phyloP scores from a whole-genome alignment of 1,284 basidiomycete species.

The Cutaneotrichosporon curvatum region DNA sequence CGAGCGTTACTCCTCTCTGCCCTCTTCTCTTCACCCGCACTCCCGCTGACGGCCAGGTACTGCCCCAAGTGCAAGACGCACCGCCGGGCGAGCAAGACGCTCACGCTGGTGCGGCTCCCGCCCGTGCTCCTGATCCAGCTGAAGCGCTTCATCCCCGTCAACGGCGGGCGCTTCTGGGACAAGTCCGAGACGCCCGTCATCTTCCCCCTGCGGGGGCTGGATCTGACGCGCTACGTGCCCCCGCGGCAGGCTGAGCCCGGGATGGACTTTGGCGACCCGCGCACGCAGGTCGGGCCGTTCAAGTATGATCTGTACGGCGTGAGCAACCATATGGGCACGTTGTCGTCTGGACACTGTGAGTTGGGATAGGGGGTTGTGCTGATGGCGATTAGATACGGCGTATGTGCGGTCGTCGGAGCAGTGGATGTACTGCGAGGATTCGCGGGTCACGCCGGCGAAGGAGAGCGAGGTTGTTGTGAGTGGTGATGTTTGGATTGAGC shows the following conservation, averaged over 20 bases:
- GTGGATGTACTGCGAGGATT: constrained; percentile 85
- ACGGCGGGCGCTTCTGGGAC: constrained; percentile 76
- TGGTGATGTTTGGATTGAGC: constrained; percentile 25
- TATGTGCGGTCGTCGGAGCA: constrained; percentile 66
- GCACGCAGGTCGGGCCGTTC: constrained; percentile 73
- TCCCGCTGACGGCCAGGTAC: constrained; percentile 56
- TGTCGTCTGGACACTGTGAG: constrained; percentile 88
- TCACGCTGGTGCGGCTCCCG: constrained; percentile 84
- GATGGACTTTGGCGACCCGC: constrained; percentile 57
- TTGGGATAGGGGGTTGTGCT: constrained; percentile 16
- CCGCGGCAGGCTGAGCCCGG: constrained; percentile 59
- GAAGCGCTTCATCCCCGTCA: constrained; percentile 85
- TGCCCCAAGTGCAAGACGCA: constrained; percentile 86
- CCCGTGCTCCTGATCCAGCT: constrained; percentile 91
- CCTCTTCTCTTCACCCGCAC: too few species aligned
- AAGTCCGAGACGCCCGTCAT: constrained; percentile 86
- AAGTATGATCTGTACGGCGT: constrained; percentile 82
- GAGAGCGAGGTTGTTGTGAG: constrained; percentile 76
- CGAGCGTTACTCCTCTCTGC: too few species aligned
- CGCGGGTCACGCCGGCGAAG: constrained; percentile 61
- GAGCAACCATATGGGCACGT: constrained; percentile 83
- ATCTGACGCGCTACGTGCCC: constrained; percentile 89
- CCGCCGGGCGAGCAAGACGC: constrained; percentile 70
- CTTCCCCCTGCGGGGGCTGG: constrained; percentile 74
- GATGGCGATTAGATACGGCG: constrained; percentile 61